Evolutionary conservation across 371 early-diverging fungal species (phyloP), one percentile per base, ranked within the genome.

Genomic region (Mortierella sp.): DNA sequence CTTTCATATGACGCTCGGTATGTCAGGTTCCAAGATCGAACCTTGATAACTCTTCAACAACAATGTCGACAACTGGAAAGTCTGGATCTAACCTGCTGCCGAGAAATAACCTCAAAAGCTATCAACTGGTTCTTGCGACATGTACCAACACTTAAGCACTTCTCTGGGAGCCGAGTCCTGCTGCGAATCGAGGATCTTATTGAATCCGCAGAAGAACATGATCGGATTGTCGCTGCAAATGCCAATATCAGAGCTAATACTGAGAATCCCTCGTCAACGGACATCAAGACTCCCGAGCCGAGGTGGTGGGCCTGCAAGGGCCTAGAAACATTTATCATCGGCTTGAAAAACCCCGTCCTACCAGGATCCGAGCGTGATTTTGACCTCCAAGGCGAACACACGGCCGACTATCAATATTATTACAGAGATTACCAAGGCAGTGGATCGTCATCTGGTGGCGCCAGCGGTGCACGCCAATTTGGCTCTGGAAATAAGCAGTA

Each of bases 241-340:
- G 59, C 16, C 19, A 19, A 59, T 11, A 59, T 59, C 40, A 40
- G 40, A 40, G 59, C 33, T 2, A 40, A 59, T 38, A 21, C 15
- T 38, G 59, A 38, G 16, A 21, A 45, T 55, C 28, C 1, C 10
- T 22, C 22, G 9, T 28, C 28, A n/a, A 10, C 3, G 28, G 21
- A 22, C 11, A 45, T 19, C 41, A 33, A 10, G 55, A n/a, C 1
- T 19, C 58, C 55, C 2, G 59, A 15, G 15, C 74, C 74, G 11
- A 55, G 58, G 19, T 65, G 70, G 76, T 70, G 70, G 70, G 67
- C 58, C 0, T 75, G 76, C 33, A 32, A 61, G 2, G 36, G 48
- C 3, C 59, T 75, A 11, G 76, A 75, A 58, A 75, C 76, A 32
- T 63, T 75, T 60, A 61, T 75, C n/a, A 47, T 75, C 8, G 76